Conservation (phyloP, 1,284 basidiomycete genomes). For the Apiotrichum domesticum region DNA sequence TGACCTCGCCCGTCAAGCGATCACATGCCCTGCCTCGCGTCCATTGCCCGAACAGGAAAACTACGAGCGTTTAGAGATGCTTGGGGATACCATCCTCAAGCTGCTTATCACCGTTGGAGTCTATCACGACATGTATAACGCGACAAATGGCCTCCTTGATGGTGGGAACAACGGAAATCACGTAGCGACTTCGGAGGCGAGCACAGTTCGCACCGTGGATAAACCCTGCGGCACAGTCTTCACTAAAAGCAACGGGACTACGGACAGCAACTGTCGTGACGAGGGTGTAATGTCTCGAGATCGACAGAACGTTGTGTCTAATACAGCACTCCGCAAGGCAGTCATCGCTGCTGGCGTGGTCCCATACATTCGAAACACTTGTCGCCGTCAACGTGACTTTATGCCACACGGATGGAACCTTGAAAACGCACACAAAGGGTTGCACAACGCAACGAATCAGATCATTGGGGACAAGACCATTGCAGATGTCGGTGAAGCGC, state of each 20-base stretch:
- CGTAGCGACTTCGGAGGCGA: too few relatives aligned
- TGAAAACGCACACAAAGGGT: too few relatives aligned
- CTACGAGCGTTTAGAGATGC: slow-evolving; percentile 40
- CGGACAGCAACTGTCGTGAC: too few relatives aligned
- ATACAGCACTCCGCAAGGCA: slow-evolving; percentile 20
- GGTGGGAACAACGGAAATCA: too few relatives aligned
- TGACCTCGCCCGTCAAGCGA: slow-evolving; percentile 17
- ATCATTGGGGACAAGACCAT: slow-evolving; percentile 36
- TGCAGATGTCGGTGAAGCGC: slow-evolving; percentile 38
- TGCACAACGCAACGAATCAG: neutral
- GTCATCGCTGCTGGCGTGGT: slow-evolving; percentile 22
- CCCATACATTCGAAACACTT: slow-evolving; percentile 25
- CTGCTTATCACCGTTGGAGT: slow-evolving; percentile 20
- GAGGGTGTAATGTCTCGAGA: slow-evolving; percentile 17
- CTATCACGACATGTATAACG: too few relatives aligned
- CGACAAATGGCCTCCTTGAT: too few relatives aligned
- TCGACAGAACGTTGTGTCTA: slow-evolving; percentile 26
- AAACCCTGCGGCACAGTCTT: slow-evolving; percentile 11
- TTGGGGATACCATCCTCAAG: slow-evolving; percentile 40
- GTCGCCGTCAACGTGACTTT: slow-evolving; percentile 22
- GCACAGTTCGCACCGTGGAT: too few relatives aligned
- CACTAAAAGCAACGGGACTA: neutral
- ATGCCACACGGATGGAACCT: slow-evolving; percentile 28
- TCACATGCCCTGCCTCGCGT: slow-evolving; percentile 17
- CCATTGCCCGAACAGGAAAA: slow-evolving; percentile 6